Conservation (phyloP, 768 basidiomycete genomes). For the Pholiota microspora region DNA sequence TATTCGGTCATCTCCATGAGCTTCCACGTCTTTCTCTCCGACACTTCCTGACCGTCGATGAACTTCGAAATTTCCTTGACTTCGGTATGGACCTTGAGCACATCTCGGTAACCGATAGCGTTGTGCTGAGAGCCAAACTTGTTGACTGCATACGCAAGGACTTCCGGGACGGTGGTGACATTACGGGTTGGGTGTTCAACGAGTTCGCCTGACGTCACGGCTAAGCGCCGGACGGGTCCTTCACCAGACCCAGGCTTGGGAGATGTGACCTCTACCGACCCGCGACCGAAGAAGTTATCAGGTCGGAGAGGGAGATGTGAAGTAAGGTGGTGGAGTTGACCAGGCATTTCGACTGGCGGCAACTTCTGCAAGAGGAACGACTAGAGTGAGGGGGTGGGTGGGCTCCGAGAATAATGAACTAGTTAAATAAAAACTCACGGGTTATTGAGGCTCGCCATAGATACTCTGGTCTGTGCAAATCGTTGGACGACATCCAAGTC, state of each 20-base stretch:
- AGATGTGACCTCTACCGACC: constrained; percentile 54
- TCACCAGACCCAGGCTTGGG: constrained; percentile 33
- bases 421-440: not conserved
- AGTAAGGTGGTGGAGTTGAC: constrained; percentile 11
- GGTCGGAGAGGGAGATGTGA: constrained; percentile 11
- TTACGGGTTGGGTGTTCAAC: constrained; percentile 57
- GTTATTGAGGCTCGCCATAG: not conserved
- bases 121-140: constrained; percentile 56
- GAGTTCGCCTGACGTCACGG: constrained; percentile 45
- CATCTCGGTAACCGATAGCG: constrained; percentile 69
- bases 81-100: constrained; percentile 64
- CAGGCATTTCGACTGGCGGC: constrained; percentile 1
- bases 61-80: constrained; percentile 77
- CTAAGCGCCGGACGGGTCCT: constrained; percentile 50
- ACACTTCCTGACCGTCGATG: constrained; percentile 69
- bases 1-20: constrained; percentile 83
- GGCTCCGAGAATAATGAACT: not conserved
- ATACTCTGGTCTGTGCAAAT: not conserved
- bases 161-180: constrained; percentile 69
- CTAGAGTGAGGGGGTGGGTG: not conserved
- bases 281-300: constrained; percentile 23
- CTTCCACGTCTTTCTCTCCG: constrained; percentile 84
- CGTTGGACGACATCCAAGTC: not conserved
- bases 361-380: not conserved
- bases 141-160: constrained; percentile 64